phyloP scores from a whole-genome alignment of 2,329 filamentous ascomycete genomes.

The Sarocladium kiliense region DNA sequence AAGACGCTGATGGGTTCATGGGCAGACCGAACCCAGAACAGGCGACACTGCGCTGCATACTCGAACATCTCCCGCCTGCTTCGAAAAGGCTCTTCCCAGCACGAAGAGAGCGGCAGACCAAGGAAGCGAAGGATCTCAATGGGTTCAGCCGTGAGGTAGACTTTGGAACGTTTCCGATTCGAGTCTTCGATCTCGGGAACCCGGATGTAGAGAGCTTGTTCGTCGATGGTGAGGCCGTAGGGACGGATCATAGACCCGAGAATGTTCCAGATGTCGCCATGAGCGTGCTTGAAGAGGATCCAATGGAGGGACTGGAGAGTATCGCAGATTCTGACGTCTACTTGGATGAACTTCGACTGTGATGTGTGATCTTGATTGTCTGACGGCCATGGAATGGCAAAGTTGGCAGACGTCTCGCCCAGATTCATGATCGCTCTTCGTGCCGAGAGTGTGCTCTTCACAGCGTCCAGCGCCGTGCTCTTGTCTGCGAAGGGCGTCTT shows the following conservation, averaged over 20 bases:
- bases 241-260: constrained; percentile 59
- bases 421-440: constrained; percentile 25
- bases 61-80: constrained; percentile 52
- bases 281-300: constrained; percentile 62
- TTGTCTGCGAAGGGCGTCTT: constrained; percentile 12
- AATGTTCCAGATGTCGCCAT: constrained; percentile 66
- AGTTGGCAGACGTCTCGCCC: constrained; percentile 28
- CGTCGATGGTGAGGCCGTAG: constrained; percentile 61
- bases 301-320: constrained; percentile 46
- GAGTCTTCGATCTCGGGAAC: constrained; percentile 61
- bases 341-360: constrained; percentile 47
- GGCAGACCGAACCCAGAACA: constrained; percentile 46
- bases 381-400: constrained; percentile 53
- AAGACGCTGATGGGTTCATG: constrained; percentile 15
- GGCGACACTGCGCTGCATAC: constrained; percentile 52
- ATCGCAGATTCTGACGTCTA: constrained; percentile 59
- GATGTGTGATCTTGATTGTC: neutral
- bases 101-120: constrained; percentile 41
- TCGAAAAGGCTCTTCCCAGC: constrained; percentile 52
- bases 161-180: constrained; percentile 49
- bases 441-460: constrained; percentile 37
- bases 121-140: constrained; percentile 55
- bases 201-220: constrained; percentile 58
- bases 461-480: constrained; percentile 24
- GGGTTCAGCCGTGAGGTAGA: constrained; percentile 58